Base-by-base conservation (phyloP, 495 filamentous ascomycete species). In the Penicillium maclennaniae region DNA sequence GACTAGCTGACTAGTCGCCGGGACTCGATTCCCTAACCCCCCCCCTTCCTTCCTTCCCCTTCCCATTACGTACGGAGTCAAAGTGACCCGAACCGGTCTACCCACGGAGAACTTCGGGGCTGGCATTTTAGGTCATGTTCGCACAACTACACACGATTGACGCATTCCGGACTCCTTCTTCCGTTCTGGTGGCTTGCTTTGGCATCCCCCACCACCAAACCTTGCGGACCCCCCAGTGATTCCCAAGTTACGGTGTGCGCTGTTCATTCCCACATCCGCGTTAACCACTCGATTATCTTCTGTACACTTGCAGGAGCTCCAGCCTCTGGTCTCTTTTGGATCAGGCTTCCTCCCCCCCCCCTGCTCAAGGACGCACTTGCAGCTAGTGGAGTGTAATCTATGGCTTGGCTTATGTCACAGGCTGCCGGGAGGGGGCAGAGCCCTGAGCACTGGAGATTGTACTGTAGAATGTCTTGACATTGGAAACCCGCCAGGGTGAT, bases 391-490 rank as follows among this genome's bases (percentile, higher is more conserved):
- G 51, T 44, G 43, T 34, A 34, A 34, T 34, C 40, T 19, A 14
- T 38, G 23, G 23, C 59, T 65, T 65, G 62, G 62, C 59, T 9
- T 26, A 60, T 56, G 62, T 65, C 62, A 65, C 58, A 23, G 23
- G 23, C 23, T 2, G 2, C 23, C n/a, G n/a, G 23, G 23, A 23
- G 23, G 2, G 23, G 2, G 23, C 2, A 23, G 23, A 23, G 23
- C 23, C 23, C 23, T 23, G 23, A 37, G 19, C 8, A 40, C 7
- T 19, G n/a, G 6, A 40, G 16, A n/a, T 3, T 7, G 16, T 2
- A n/a, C n/a, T 9, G 6, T 19, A 3, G 38, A 4, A 40, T 40
- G 50, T 51, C 23, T 5, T 47, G 51, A 51, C 43, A 42, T 44
- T n/a, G 19, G n/a, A 12, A 34, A n/a, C 34, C 4, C 27, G 27